These are phyloP conservation scores for Syncephalastrum monosporum DNA, from an alignment of 371 early-diverging fungal species.

Conservation along the genomic window DNA sequence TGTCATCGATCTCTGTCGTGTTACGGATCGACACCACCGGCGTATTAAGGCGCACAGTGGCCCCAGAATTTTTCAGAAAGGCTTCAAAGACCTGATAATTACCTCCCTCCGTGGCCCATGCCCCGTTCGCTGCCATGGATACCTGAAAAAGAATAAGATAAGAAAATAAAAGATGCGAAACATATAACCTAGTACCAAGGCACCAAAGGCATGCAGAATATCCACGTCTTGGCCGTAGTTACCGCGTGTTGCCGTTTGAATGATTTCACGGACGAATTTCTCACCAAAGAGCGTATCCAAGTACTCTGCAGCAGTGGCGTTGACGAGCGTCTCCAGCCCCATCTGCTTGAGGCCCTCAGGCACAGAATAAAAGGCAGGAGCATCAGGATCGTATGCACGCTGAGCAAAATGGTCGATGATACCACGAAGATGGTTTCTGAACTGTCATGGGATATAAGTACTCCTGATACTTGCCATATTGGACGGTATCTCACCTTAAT, in stretches of 20 bases:
- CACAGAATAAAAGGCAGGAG: constrained; percentile 17
- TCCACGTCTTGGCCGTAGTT: constrained; percentile 74
- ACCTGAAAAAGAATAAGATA: constrained; percentile 19
- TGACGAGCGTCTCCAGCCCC: constrained; percentile 23
- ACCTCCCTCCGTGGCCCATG: constrained; percentile 58
- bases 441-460: constrained; percentile 6
- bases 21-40: constrained; percentile 36
- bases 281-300: constrained; percentile 33
- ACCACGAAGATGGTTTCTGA: constrained; percentile 17
- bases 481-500: constrained; percentile 36
- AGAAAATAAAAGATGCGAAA: neutral
- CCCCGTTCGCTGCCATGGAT: constrained; percentile 55
- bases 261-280: constrained; percentile 44
- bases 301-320: constrained; percentile 39
- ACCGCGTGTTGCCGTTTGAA: constrained; percentile 63
- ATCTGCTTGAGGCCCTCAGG: constrained; percentile 18
- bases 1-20: constrained; percentile 28
- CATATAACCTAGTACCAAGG: constrained; percentile 32
- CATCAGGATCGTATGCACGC: constrained; percentile 7
- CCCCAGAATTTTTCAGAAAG: constrained; percentile 50
- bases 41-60: constrained; percentile 48
- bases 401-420: constrained; percentile 19
- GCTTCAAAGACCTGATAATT: constrained; percentile 70
- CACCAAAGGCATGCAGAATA: constrained; percentile 60
- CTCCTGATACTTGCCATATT: neutral